Conservation (phyloP, 2,329 filamentous ascomycete genomes). For the Blastomyces parvus region DNA sequence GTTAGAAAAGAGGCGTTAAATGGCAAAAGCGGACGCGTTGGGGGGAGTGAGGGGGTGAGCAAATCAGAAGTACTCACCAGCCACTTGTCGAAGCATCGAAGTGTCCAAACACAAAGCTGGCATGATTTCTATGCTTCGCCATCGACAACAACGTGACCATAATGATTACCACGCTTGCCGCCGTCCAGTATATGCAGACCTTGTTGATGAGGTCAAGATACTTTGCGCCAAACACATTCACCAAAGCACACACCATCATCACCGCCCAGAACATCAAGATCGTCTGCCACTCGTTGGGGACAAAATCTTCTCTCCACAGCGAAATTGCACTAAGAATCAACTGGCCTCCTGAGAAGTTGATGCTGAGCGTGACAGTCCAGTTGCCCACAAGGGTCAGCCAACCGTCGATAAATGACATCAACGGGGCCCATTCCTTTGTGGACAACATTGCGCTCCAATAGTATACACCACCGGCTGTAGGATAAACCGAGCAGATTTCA, state of each 20-base stretch:
- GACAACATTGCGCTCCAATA: conserved; percentile 62
- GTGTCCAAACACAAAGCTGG: conserved; percentile 57
- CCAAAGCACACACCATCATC: conserved; percentile 53
- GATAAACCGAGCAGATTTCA: conserved; percentile 60
- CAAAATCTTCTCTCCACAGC: conserved; percentile 61
- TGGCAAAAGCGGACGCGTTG: neutral
- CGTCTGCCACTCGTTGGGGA: conserved; percentile 59
- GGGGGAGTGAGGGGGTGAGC: conserved; percentile 6
- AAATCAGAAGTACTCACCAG: conserved; percentile 40
- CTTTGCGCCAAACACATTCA: conserved; percentile 56
- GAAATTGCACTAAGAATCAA: conserved; percentile 58
- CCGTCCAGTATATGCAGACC: conserved; percentile 64
- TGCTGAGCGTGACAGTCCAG: conserved; percentile 57
- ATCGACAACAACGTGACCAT: conserved; percentile 53
- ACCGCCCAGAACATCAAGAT: conserved; percentile 64
- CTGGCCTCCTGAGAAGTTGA: conserved; percentile 65
- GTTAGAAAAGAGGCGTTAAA: neutral
- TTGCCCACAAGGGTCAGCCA: conserved; percentile 66
- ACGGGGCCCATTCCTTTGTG: conserved; percentile 54
- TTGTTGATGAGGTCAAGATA: conserved; percentile 62
- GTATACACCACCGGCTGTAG: conserved; percentile 60
- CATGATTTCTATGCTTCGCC: conserved; percentile 48
- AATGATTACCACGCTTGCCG: conserved; percentile 57
- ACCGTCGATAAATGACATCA: conserved; percentile 60
- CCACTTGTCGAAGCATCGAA: conserved; percentile 57